phyloP scores from a whole-genome alignment of 805 yeast species.

The Teunomyces lycoperdinae region DNA sequence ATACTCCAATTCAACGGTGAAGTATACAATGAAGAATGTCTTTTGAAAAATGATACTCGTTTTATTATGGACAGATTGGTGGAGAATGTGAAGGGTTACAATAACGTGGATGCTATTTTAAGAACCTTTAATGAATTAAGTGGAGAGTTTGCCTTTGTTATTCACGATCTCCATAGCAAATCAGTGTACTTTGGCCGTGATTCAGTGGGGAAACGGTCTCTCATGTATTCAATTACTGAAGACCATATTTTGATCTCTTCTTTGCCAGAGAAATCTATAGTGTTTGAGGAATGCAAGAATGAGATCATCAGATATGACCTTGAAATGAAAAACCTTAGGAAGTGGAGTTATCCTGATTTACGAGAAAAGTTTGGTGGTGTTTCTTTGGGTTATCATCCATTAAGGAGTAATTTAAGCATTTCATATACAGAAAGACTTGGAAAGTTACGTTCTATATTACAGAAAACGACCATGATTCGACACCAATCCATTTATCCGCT shows the following conservation, averaged over 20 bases:
- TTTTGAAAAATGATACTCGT: constrained; percentile 59
- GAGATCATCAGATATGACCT: constrained; percentile 45
- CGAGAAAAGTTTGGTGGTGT: not conserved
- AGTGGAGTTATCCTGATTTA: not conserved
- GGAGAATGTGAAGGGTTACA: constrained; percentile 9
- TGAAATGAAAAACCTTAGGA: not conserved
- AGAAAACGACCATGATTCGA: constrained; percentile 45
- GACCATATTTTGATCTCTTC: constrained; percentile 43
- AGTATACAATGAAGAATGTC: constrained; percentile 61
- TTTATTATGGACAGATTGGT: constrained; percentile 43
- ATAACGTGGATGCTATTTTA: constrained; percentile 32
- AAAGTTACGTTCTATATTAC: constrained; percentile 23
- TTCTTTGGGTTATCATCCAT: not conserved
- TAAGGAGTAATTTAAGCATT: not conserved
- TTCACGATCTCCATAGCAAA: constrained; percentile 41
- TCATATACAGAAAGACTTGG: not conserved
- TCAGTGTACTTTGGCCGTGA: constrained; percentile 80
- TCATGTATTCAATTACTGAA: constrained; percentile 42
- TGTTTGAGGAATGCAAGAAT: constrained; percentile 56
- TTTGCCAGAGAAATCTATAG: constrained; percentile 7
- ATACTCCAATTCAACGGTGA: constrained; percentile 88
- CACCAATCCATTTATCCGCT: constrained; percentile 59
- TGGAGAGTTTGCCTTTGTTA: constrained; percentile 82
- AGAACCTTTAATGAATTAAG: constrained; percentile 44
- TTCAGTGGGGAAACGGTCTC: constrained; percentile 73